phyloP scores from a whole-genome alignment of 345 rosid genomes.

The Ceriops tagal region DNA sequence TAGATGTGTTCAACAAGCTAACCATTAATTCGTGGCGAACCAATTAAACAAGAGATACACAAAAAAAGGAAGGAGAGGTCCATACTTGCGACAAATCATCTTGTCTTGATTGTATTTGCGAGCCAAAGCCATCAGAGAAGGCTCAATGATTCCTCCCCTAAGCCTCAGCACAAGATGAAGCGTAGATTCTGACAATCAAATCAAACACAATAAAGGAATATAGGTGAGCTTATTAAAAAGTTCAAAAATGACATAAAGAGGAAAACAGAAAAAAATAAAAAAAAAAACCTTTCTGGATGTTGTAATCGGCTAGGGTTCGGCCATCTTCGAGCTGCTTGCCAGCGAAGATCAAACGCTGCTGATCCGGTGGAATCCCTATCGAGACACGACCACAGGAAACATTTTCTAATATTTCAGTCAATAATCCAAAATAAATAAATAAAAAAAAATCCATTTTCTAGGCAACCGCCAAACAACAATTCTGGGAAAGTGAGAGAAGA shows the following conservation, averaged over 20 bases:
- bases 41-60: not conserved
- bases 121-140: constrained; percentile 31
- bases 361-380: constrained; percentile 27
- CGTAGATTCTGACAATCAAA: constrained; percentile 16
- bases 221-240: not conserved
- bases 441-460: not conserved
- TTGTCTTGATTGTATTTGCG: constrained; percentile 30
- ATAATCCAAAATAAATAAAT: not conserved
- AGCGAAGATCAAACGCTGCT: constrained; percentile 26
- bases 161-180: constrained; percentile 30
- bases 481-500: not conserved
- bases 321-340: constrained; percentile 33
- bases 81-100: constrained; percentile 33
- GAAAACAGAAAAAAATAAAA: not conserved
- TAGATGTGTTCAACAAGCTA: not conserved
- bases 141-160: constrained; percentile 31
- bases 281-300: constrained; percentile 23
- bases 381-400: not conserved
- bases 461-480: not conserved
- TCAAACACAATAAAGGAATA: not conserved
- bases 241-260: not conserved
- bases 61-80: not conserved
- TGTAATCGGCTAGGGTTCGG: constrained; percentile 27
- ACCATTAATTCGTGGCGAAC: not conserved
- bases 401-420: not conserved